phyloP scores from a whole-genome alignment of 768 basidiomycete genomes.

The Paxillus rubicundulus region DNA sequence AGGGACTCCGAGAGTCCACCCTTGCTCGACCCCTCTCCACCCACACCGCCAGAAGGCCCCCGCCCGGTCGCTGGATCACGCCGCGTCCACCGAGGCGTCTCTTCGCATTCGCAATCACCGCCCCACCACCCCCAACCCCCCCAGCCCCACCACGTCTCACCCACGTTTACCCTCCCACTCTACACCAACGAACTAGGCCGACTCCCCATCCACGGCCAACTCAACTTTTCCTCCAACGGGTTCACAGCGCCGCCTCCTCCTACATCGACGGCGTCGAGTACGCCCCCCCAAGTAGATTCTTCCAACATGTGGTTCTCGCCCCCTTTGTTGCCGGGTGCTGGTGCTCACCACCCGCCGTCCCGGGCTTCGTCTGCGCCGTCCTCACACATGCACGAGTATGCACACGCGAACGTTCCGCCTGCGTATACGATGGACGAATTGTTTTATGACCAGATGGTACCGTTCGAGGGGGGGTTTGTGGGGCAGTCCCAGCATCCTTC shows the following conservation, averaged over 20 bases:
- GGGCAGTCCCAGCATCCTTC: neutral
- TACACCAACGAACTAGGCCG: constrained; percentile 58
- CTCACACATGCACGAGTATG: constrained; percentile 1
- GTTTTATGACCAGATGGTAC: constrained; percentile 20
- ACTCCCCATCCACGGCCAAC: constrained; percentile 43
- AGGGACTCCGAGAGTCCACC: constrained; percentile 54
- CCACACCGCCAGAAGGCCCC: constrained; percentile 13
- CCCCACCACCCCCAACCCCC: constrained; percentile 2
- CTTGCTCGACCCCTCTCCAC: constrained; percentile 1
- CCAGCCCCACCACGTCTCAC: constrained; percentile 12
- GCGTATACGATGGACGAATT: constrained; percentile 22
- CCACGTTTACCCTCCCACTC: constrained; percentile 44
- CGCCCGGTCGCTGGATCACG: constrained; percentile 35
- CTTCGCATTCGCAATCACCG: neutral
- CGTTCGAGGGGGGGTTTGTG: neutral
- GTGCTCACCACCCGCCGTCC: neutral
- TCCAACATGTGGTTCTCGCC: constrained; percentile 22
- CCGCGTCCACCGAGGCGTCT: constrained; percentile 30
- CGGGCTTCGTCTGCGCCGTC: neutral
- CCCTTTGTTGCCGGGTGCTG: constrained; percentile 2
- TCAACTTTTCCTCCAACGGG: constrained; percentile 9
- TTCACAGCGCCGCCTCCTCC: neutral
- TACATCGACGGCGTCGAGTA: neutral
- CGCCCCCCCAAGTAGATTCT: constrained; percentile 2
- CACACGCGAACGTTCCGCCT: neutral